Evolutionary conservation across 352 stramenopile genomes (phyloP), one percentile per base, ranked within the genome.

Genomic region (Phytophthora palmivora): DNA sequence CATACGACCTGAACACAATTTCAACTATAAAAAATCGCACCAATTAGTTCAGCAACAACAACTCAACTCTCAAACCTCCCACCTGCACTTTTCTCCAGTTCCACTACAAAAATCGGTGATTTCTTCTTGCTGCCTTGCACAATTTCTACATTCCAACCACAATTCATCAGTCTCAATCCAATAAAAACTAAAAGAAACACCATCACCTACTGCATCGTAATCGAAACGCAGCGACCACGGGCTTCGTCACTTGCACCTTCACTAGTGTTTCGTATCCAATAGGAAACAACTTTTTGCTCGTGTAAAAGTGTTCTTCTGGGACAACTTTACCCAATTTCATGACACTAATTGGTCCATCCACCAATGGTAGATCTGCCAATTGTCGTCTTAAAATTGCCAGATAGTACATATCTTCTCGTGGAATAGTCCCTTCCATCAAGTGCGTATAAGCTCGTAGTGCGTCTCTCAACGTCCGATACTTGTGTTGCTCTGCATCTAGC

Each of bases 91-190:
- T 78, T 74, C 30, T 78, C 76, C 1, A 91, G 54, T 52, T 86
- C 70, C 7, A 95, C 84, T 18, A 89, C 72, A 48, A 95, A 95
- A 33, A 92, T 87, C 10, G 87, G 87, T 0, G 77, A 80, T 15
- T 91, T 91, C 33, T 91, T 90, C 45, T 90, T 87, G 63, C 88
- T 87, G 41, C 84, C 82, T 28, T 89, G 77, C 3, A 89, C 74
- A 53, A 91, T 90, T 50, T 89, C 83, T 92, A 36, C 21, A 47
- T 10, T 18, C 24, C 51, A 47, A 46, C 22, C 43, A 58, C 16
- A 52, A 24, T 34, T 32, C 19, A 38, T 62, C 10, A 65, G 12
- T 44, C 16, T 19, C 10, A 39, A 2, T 14, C 24, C 18, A 33
- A 2, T 14, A n/a, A n/a, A 22, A 24, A 45, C 33, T n/a, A 30